Evolutionary conservation across 352 stramenopile species (phyloP), one percentile per base, ranked within the genome.

Genomic region (Phytophthora colocasiae): DNA sequence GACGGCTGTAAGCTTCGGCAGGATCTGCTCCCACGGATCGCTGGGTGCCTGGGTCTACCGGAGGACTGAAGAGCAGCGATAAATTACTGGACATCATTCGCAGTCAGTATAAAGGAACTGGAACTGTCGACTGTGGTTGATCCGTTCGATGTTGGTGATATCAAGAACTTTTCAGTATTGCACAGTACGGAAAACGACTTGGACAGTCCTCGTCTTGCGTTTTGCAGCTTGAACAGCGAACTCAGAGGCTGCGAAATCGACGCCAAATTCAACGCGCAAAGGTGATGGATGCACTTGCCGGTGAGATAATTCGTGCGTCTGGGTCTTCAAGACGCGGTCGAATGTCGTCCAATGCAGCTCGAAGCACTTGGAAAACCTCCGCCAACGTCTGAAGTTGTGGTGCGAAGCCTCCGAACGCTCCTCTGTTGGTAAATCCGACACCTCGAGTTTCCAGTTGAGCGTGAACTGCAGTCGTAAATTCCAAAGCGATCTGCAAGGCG

Each of bases 371-470:
- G 39, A 94, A 86, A 8, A 83, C 72, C 43, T 94, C 86, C 0
- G 75, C 73, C 8, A 90, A 48, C 7, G 75, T 84, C 57, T 87
- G 72, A 19, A 92, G 51, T 44, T 89, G 86, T 3, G 83, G 81
- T 5, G 82, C 74, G 32, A 88, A 90, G 45, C 83, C 86, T 0
- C 81, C 83, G n/a, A n/a, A 90, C 59, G n/a, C 6, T 82, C 83
- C n/a, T n/a, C 68, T 38, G 57, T 94, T 94, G 14, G 65, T 76
- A 36, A 88, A 89, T 7, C 86, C 84, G 11, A 88, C 56, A 27
- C 84, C 83, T 2, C 75, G 75, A 15, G 55, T 14, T 91, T n/a
- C 80, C 3, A 94, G 66, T 7, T 89, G 80, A 5, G 69, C 27
- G 3, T 54, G 63, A 6, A 94, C 26, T 1, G 75, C 68, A 4